phyloP scores from a whole-genome alignment of 352 stramenopile genomes.

The Thraustochytrium striatum region DNA sequence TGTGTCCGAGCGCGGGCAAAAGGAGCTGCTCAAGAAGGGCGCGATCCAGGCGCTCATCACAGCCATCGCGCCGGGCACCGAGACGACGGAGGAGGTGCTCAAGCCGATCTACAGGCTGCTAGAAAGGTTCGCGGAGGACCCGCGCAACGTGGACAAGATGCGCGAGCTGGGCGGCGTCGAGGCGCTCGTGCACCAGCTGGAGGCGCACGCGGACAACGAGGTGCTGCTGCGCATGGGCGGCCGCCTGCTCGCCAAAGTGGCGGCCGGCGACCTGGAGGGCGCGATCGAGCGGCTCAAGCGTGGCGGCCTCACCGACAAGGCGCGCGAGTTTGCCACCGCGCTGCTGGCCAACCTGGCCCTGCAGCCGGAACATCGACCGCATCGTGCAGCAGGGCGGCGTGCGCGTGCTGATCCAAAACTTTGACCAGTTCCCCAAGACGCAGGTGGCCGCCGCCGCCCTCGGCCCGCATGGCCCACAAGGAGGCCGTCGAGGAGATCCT shows the following conservation, averaged over 20 bases:
- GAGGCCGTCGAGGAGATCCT: constrained; percentile 30
- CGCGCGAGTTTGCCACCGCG: constrained; percentile 45
- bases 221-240: constrained; percentile 41
- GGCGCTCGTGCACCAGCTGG: constrained; percentile 47
- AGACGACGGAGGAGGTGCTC: constrained; percentile 33
- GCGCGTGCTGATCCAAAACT: constrained; percentile 42
- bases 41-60: constrained; percentile 17
- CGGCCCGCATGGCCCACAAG: constrained; percentile 46
- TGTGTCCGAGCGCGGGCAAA: constrained; percentile 19
- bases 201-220: constrained; percentile 49
- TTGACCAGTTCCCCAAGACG: constrained; percentile 43
- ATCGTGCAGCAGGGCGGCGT: constrained; percentile 48
- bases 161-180: constrained; percentile 49
- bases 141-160: constrained; percentile 39
- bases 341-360: constrained; percentile 51
- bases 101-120: constrained; percentile 52
- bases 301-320: constrained; percentile 29
- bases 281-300: constrained; percentile 45
- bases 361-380: constrained; percentile 47
- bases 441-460: constrained; percentile 42
- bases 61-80: constrained; percentile 28
- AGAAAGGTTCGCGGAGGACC: constrained; percentile 39
- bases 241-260: constrained; percentile 49
- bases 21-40: constrained; percentile 49
- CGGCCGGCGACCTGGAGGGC: constrained; percentile 42